Conservation (phyloP, 176 grass and related monocot genomes). For the Rhynchospora tenuis region DNA sequence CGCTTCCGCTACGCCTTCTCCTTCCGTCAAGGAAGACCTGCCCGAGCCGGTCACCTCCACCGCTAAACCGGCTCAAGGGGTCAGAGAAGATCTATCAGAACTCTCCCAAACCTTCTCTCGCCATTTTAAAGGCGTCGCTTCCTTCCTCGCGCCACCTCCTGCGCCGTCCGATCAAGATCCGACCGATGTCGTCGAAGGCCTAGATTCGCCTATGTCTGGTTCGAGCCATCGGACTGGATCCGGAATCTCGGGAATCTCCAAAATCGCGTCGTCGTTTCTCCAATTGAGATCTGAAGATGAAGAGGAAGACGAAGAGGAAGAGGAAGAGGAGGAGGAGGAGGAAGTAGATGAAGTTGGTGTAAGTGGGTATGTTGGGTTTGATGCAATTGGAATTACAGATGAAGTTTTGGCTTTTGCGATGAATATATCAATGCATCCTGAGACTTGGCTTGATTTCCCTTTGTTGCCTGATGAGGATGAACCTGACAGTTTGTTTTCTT, state of each 20-base stretch:
- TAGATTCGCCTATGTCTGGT: conserved; percentile 31
- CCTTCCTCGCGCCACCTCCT: conserved; percentile 73
- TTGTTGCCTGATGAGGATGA: conserved; percentile 78
- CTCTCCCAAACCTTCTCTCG: conserved; percentile 68
- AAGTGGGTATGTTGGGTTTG: conserved; percentile 34
- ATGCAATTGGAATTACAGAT: conserved; percentile 74
- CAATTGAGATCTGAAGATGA: conserved; percentile 52
- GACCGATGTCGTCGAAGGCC: neutral
- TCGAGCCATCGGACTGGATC: conserved; percentile 52
- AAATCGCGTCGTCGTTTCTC: conserved; percentile 67
- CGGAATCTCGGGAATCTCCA: conserved; percentile 82
- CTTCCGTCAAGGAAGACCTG: conserved; percentile 14
- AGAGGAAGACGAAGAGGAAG: conserved; percentile 22
- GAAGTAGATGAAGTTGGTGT: conserved; percentile 6
- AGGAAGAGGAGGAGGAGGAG: neutral
- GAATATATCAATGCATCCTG: conserved; percentile 83
- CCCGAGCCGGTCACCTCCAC: neutral
- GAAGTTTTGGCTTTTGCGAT: conserved; percentile 78
- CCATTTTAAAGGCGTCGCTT: conserved; percentile 76
- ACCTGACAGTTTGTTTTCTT: conserved; percentile 58
- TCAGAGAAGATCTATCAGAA: conserved; percentile 89
- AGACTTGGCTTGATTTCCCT: conserved; percentile 95
- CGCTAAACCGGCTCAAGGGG: conserved; percentile 37
- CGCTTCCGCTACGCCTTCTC: neutral
- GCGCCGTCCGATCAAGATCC: conserved; percentile 10